Evolutionary conservation across 75 land plant species (phyloP).

Genomic region (Selaginella tamariscina): DNA sequence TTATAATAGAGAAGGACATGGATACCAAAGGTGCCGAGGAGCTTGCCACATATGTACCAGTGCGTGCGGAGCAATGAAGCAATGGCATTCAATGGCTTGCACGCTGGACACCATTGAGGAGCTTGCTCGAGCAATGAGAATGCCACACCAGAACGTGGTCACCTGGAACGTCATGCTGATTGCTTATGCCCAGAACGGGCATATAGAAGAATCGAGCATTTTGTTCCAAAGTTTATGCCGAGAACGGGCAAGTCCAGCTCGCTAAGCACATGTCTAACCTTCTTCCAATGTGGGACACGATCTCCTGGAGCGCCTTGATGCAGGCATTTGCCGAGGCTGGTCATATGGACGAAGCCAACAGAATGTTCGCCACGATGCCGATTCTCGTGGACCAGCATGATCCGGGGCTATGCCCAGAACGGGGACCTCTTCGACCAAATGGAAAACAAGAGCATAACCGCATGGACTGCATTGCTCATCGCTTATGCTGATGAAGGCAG

Average conservation of each 20-base stretch:
- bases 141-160: no score
- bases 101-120: no score
- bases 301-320: not conserved
- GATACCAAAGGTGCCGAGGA: no score
- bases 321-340: not conserved
- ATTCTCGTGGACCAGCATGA: not conserved
- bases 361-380: not conserved
- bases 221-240: not conserved
- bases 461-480: not conserved
- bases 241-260: not conserved
- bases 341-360: not conserved
- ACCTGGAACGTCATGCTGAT: no score
- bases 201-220: no score
- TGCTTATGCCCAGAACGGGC: no score
- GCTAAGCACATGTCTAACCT: not conserved
- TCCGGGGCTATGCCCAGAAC: not conserved
- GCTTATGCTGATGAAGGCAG: not conserved
- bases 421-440: not conserved
- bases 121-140: no score
- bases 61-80: no score
- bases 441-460: not conserved
- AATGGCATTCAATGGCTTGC: no score
- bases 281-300: not conserved
- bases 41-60: no score
- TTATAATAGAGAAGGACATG: no score